phyloP scores from a whole-genome alignment of 2,329 filamentous ascomycete species.

The Emericellopsis atlantica region DNA sequence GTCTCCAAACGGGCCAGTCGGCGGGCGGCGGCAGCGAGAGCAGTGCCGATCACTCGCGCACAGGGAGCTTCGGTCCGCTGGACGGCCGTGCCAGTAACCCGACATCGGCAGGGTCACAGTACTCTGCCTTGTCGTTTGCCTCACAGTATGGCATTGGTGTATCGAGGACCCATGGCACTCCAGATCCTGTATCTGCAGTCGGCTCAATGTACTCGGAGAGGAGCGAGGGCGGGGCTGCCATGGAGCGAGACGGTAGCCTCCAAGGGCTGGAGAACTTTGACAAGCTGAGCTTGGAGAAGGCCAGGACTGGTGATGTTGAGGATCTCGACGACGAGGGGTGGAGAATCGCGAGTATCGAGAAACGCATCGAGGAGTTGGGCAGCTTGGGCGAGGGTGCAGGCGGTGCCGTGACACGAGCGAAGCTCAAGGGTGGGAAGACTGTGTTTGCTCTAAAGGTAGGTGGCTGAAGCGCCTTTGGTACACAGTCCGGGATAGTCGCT shows the following conservation, averaged over 20 bases:
- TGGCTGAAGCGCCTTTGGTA: slow-evolving; percentile 3
- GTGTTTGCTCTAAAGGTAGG: slow-evolving; percentile 90
- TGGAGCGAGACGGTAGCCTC: slow-evolving; percentile 75
- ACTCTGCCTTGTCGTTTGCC: slow-evolving; percentile 71
- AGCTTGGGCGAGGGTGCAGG: slow-evolving; percentile 90
- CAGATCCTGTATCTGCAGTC: slow-evolving; percentile 80
- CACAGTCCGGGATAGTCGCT: not conserved
- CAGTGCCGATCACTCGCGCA: slow-evolving; percentile 67
- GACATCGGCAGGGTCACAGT: slow-evolving; percentile 77
- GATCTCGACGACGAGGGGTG: slow-evolving; percentile 92
- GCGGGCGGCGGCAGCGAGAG: slow-evolving; percentile 70
- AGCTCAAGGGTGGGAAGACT: slow-evolving; percentile 81
- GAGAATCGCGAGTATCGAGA: slow-evolving; percentile 83
- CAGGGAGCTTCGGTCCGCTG: slow-evolving; percentile 68
- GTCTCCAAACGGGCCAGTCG: slow-evolving; percentile 46
- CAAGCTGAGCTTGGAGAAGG: slow-evolving; percentile 69
- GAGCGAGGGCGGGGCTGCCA: slow-evolving; percentile 60
- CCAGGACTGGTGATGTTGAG: slow-evolving; percentile 76
- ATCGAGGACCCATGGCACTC: slow-evolving; percentile 52
- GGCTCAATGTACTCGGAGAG: slow-evolving; percentile 74
- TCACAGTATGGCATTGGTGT: slow-evolving; percentile 57
- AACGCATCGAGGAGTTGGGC: slow-evolving; percentile 77
- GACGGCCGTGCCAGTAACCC: slow-evolving; percentile 71
- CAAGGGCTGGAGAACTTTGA: slow-evolving; percentile 69
- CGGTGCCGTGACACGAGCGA: slow-evolving; percentile 85